Evolutionary conservation across 1,284 basidiomycete genomes (phyloP).

Genomic region (Phellinidium pouzarii): DNA sequence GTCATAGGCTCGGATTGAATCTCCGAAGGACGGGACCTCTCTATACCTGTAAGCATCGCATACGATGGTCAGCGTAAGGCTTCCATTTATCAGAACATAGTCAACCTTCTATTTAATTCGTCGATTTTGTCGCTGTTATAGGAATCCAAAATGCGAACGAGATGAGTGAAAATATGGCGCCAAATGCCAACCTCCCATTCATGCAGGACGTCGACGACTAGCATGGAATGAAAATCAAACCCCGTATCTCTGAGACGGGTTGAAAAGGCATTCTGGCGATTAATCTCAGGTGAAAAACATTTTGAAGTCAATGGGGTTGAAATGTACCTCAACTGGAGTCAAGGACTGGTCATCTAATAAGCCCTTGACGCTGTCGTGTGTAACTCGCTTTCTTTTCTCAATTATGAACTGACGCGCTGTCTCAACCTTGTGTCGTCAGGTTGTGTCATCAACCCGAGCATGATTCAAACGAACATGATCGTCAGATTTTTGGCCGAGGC

Average conservation of each 20-base stretch:
- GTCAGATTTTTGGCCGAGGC: constrained; percentile 13
- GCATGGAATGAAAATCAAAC: constrained; percentile 26
- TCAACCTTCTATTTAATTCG: constrained; percentile 10
- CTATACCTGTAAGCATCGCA: no score
- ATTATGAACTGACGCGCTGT: constrained; percentile 20
- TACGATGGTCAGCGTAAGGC: no score
- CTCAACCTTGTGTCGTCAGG: not conserved
- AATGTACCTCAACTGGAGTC: constrained; percentile 20
- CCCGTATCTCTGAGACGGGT: constrained; percentile 21
- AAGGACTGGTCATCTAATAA: constrained; percentile 19
- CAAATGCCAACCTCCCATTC: constrained; percentile 35
- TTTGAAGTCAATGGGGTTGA: not conserved
- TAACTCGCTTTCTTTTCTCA: constrained; percentile 17
- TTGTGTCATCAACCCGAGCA: constrained; percentile 3
- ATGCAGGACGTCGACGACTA: constrained; percentile 33
- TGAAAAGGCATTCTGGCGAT: constrained; percentile 30
- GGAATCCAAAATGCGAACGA: constrained; percentile 29
- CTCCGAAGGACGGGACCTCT: no score
- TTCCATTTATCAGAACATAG: no score
- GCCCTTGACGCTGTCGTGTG: constrained; percentile 13
- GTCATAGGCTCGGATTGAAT: no score
- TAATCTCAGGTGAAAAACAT: not conserved
- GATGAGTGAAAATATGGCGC: constrained; percentile 30
- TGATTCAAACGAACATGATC: not conserved
- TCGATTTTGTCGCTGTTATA: constrained; percentile 8